Evolutionary conservation across 768 basidiomycete genomes (phyloP).

Genomic region (Phlegmacium glaucopus): DNA sequence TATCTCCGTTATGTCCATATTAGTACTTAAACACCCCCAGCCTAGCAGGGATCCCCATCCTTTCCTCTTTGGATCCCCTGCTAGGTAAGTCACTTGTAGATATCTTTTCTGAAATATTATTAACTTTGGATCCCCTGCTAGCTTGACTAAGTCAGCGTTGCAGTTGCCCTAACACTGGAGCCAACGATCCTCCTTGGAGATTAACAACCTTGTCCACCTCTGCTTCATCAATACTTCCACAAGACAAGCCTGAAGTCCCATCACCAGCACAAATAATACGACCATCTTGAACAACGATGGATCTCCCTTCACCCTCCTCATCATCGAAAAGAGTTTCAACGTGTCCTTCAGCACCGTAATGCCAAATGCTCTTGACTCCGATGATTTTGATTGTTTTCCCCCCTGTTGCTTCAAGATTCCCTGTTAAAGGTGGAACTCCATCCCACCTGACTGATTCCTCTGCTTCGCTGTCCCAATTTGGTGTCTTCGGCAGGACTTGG

Average conservation of each 20-base stretch:
- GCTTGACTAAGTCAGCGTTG: no score
- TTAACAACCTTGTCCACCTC: constrained; percentile 36
- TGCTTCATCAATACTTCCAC: not conserved
- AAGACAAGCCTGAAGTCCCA: constrained; percentile 5
- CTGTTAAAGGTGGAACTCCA: constrained; percentile 67
- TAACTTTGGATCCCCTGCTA: no score
- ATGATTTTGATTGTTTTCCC: constrained; percentile 45
- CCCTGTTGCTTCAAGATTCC: constrained; percentile 16
- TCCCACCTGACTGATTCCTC: constrained; percentile 52
- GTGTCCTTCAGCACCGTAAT: constrained; percentile 15
- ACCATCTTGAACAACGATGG: constrained; percentile 53
- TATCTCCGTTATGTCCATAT: no score
- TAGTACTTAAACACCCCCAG: no score
- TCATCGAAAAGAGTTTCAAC: constrained; percentile 21
- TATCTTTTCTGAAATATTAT: no score
- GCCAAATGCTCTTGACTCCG: constrained; percentile 43
- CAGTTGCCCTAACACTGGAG: no score
- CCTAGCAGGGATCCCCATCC: no score
- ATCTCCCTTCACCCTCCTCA: constrained; percentile 10
- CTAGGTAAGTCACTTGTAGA: no score
- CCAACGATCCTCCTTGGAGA: constrained; percentile 60
- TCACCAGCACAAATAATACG: constrained; percentile 44
- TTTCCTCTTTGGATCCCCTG: no score
- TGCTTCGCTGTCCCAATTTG: constrained; percentile 62
- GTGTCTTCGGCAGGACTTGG: constrained; percentile 51